Conservation (phyloP, 2,329 filamentous ascomycete genomes). For the Paramyrothecium roridum region DNA sequence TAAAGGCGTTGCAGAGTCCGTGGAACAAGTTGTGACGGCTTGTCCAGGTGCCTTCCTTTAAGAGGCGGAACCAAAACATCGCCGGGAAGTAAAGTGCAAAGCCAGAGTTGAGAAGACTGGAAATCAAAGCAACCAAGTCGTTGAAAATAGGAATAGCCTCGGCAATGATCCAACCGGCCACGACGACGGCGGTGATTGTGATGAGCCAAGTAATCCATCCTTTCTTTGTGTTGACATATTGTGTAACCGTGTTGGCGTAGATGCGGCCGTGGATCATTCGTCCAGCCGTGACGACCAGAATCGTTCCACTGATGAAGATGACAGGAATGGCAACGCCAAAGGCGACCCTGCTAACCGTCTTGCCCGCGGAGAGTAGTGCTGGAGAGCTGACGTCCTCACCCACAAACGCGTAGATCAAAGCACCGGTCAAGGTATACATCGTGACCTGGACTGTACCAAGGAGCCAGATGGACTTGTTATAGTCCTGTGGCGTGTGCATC, state of each 20-base stretch:
- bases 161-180: constrained; percentile 42
- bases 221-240: constrained; percentile 16
- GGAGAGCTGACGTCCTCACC: constrained; percentile 59
- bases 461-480: constrained; percentile 48
- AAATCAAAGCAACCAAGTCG: constrained; percentile 53
- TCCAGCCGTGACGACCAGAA: constrained; percentile 45
- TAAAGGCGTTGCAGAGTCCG: not conserved
- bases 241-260: constrained; percentile 14
- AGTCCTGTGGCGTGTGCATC: constrained; percentile 39
- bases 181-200: constrained; percentile 54
- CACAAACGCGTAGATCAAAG: constrained; percentile 64
- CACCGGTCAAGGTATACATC: constrained; percentile 61
- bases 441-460: constrained; percentile 56
- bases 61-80: constrained; percentile 35
- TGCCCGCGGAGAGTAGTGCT: constrained; percentile 59
- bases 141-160: constrained; percentile 71
- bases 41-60: constrained; percentile 17
- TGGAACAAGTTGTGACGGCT: not conserved
- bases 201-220: constrained; percentile 50
- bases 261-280: constrained; percentile 33
- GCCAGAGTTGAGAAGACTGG: constrained; percentile 41
- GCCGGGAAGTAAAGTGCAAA: constrained; percentile 35
- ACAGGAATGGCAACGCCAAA: constrained; percentile 66
- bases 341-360: constrained; percentile 55
- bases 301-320: constrained; percentile 66